Evolutionary conservation across 306 rosid species (phyloP), one percentile per base, ranked within the genome.

Genomic region (Vigna nakashimae): DNA sequence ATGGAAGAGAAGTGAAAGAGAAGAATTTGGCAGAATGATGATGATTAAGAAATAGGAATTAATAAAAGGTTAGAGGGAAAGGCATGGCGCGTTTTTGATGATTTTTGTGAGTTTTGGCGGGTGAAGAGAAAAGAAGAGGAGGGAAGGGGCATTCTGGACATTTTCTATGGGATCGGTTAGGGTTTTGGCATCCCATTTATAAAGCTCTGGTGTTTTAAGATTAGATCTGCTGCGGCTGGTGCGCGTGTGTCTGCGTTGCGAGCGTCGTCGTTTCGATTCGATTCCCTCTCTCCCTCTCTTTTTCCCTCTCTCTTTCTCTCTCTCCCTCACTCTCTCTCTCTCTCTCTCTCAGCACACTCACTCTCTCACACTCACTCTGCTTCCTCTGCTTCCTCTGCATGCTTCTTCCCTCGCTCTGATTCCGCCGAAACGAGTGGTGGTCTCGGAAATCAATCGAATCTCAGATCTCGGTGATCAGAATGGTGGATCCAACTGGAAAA

Each of bases 171-270:
- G 34, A 65, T 3, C 74, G 42, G 83, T 92, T 95, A 95, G 98
- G 98, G 98, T 92, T 95, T 95, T 86, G 82, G 62, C 13, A 75
- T 86, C 73, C 49, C 86, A 20, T 77, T 82, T 88, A 87, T 92
- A 87, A 87, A 80, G 84, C 50, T 57, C 42, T 59, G 50, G 34
- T 82, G 81, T 82, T 89, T 85, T 76, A 74, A 81, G 86, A 84
- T 22, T 71, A 66, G 84, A 74, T 87, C 87, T 65, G 87, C 86
- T 86, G 92, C 93, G 90, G 94, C 97, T 74, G 71, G 43, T 81
- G 86, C 80, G 84, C 82, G 86, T 82, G 82, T 87, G 89, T 89
- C 69, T 64, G 69, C 49, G 69, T 60, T 60, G 67, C 67, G 67
- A 62, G 68, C n/a, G 68, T 62, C 68, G 72, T 65, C 65, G 71